phyloP scores from a whole-genome alignment of 2,329 filamentous ascomycete species.

The Westerdykella ornata region DNA sequence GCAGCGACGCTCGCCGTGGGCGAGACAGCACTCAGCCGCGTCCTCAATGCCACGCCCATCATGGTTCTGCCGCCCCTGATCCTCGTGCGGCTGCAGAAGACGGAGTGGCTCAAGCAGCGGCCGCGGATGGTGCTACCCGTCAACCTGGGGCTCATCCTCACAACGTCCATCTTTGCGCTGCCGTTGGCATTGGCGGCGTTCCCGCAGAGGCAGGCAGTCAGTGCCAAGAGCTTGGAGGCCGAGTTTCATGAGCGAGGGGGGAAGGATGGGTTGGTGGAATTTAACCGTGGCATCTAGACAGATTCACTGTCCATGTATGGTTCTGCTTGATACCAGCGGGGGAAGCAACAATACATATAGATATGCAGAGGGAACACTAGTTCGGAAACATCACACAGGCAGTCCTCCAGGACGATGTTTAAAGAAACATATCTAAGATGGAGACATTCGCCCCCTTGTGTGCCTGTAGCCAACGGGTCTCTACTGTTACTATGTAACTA shows the following conservation, averaged over 20 bases:
- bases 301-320: background rate
- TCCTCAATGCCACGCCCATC: slow-evolving; percentile 90
- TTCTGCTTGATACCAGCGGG: background rate
- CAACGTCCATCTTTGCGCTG: slow-evolving; percentile 79
- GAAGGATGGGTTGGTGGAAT: slow-evolving; percentile 77
- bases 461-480: no score
- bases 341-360: background rate
- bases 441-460: no score
- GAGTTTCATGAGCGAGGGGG: slow-evolving; percentile 82
- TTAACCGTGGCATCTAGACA: slow-evolving; percentile 79
- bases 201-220: slow-evolving; percentile 80
- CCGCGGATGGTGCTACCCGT: slow-evolving; percentile 73
- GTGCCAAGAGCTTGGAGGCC: slow-evolving; percentile 67
- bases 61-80: slow-evolving; percentile 92
- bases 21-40: slow-evolving; percentile 85
- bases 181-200: slow-evolving; percentile 87
- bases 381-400: no score
- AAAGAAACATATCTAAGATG: no score
- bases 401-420: no score
- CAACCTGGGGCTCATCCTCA: slow-evolving; percentile 80
- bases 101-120: slow-evolving; percentile 69
- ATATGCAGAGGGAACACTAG: background rate
- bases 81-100: slow-evolving; percentile 76
- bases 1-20: slow-evolving; percentile 84
- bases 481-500: no score